A percentile compares a stretch with the other conserved stretches of the same genome.
These are phyloP conservation scores for Pichia ethanolica DNA, from an alignment of 805 yeast genomes.

Conservation along the genomic window DNA sequence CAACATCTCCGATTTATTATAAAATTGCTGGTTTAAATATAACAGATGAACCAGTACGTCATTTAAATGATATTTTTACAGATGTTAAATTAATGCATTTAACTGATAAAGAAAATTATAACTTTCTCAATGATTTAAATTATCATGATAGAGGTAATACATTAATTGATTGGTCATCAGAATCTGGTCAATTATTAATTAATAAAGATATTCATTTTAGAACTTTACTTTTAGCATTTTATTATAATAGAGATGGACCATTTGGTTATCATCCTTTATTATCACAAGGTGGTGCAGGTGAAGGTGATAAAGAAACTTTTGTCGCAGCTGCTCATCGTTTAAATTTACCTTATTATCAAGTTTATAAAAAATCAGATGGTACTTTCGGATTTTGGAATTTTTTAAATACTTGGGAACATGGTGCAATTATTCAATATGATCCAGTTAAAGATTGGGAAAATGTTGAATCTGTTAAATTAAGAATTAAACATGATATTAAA, in stretches of 20 bases:
- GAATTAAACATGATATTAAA: slow-evolving; percentile 7
- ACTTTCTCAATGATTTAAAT: slow-evolving; percentile 23
- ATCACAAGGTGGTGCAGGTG: slow-evolving; percentile 61
- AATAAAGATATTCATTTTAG: slow-evolving; percentile 51
- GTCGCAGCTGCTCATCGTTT: slow-evolving; percentile 53
- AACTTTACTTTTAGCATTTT: slow-evolving; percentile 52
- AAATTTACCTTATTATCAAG: slow-evolving; percentile 43
- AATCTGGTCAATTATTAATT: slow-evolving; percentile 59
- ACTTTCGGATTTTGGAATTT: slow-evolving; percentile 21
- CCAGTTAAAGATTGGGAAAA: slow-evolving; percentile 19
- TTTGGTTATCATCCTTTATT: slow-evolving; percentile 50
- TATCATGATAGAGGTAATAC: slow-evolving; percentile 55
- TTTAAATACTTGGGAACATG: slow-evolving; percentile 25
- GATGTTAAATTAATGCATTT: slow-evolving; percentile 13
- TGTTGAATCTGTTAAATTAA: slow-evolving; percentile 5
- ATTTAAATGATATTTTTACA: slow-evolving; percentile 23
- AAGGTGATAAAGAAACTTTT: slow-evolving; percentile 73
- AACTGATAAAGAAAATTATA: slow-evolving; percentile 16
- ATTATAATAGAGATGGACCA: slow-evolving; percentile 63
- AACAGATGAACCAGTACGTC: slow-evolving; percentile 32
- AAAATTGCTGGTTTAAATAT: slow-evolving; percentile 43
- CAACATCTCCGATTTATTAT: slow-evolving; percentile 53
- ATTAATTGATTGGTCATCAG: slow-evolving; percentile 53
- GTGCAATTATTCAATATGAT: slow-evolving; percentile 27
- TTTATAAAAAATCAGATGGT: slow-evolving; percentile 28